A percentile compares a stretch with the other conserved stretches of the same genome.
Conservation (phyloP, 441 rosid genomes). For the Mallotus japonicus region DNA sequence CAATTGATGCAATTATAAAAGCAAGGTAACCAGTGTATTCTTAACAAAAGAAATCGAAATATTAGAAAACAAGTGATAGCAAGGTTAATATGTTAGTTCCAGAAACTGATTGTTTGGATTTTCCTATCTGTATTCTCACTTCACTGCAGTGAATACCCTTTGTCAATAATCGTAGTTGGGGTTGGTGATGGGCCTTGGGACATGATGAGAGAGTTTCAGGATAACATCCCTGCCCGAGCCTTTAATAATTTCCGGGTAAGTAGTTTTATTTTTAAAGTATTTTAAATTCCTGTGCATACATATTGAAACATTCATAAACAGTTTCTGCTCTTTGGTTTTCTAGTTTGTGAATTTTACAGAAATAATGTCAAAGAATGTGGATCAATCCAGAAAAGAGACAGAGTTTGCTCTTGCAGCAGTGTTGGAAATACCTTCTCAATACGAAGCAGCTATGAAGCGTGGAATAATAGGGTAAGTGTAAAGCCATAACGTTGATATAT, state of each 20-base stretch:
- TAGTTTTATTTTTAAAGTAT: conserved; percentile 4
- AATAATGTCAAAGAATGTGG: conserved; percentile 69
- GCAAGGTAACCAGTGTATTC: conserved; percentile 55
- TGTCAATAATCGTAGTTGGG: conserved; percentile 90
- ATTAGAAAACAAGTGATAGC: too few species aligned
- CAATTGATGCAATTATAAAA: conserved; percentile 82
- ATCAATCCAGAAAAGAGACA: conserved; percentile 59
- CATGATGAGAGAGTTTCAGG: conserved; percentile 92
- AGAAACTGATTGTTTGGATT: conserved; percentile 22
- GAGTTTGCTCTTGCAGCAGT: conserved; percentile 88
- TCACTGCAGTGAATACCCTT: conserved; percentile 69
- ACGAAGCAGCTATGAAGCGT: conserved; percentile 80
- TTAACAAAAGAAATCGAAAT: neutral
- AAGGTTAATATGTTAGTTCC: neutral
- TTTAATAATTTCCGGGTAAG: conserved; percentile 88
- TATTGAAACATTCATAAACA: neutral
- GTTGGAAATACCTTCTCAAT: conserved; percentile 96
- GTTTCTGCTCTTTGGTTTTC: conserved; percentile 13
- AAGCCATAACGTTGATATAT: neutral
- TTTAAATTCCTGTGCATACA: neutral
- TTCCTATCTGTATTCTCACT: conserved; percentile 13
- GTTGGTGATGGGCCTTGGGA: conserved; percentile 99
- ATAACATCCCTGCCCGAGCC: conserved; percentile 83
- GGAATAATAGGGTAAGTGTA: conserved; percentile 69
- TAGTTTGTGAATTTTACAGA: conserved; percentile 94